Conservation (phyloP, 805 yeast genomes). For the Blastobotrys robertii region DNA sequence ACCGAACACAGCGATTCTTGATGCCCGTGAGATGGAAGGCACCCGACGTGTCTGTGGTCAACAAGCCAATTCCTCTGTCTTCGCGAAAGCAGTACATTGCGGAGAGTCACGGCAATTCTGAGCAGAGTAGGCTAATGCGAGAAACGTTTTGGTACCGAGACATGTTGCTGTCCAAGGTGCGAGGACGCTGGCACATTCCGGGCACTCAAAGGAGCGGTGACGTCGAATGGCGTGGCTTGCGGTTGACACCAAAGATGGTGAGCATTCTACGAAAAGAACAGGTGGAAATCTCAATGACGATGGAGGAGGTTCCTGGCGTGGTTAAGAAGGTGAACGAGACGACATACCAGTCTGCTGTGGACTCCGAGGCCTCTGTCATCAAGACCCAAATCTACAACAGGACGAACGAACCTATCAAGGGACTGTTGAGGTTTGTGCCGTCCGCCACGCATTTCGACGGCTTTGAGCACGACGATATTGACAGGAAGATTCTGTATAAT, state of each 20-base stretch:
- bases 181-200: slow-evolving; percentile 56
- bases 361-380: slow-evolving; percentile 44
- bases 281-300: slow-evolving; percentile 28
- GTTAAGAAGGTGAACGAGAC: slow-evolving; percentile 17
- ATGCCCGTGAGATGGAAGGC: slow-evolving; percentile 58
- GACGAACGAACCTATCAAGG: slow-evolving; percentile 34
- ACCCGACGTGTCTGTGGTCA: slow-evolving; percentile 34
- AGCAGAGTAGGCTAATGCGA: slow-evolving; percentile 46
- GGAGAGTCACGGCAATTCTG: slow-evolving; percentile 36
- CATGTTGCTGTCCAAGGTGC: slow-evolving; percentile 44
- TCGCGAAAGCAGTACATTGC: slow-evolving; percentile 60
- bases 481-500: slow-evolving; percentile 54
- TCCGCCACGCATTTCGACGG: slow-evolving; percentile 11
- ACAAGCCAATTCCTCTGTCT: slow-evolving; percentile 57
- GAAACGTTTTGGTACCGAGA: slow-evolving; percentile 78
- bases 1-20: slow-evolving; percentile 48
- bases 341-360: slow-evolving; percentile 10
- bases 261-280: slow-evolving; percentile 32
- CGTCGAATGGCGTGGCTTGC: slow-evolving; percentile 56
- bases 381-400: slow-evolving; percentile 42
- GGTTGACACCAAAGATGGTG: slow-evolving; percentile 54
- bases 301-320: slow-evolving; percentile 17
- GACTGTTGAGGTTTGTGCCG: slow-evolving; percentile 54
- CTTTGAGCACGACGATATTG: slow-evolving; percentile 28
- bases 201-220: slow-evolving; percentile 36